Base-by-base conservation (phyloP, 1,284 basidiomycete species). In the Irpex sp. region DNA sequence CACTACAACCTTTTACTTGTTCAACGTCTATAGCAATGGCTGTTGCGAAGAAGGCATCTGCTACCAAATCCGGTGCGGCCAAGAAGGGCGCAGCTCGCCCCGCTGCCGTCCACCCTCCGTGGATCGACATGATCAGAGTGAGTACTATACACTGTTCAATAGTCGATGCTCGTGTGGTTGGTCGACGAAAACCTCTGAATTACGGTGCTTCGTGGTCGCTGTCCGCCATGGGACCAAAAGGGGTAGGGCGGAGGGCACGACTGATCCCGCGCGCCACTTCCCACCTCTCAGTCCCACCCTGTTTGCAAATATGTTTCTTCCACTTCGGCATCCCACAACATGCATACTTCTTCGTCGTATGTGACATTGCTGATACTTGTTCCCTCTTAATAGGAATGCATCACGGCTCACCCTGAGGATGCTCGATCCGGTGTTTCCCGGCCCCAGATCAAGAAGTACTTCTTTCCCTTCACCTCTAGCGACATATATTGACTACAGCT, bases 361-460 rank as follows among this genome's bases (percentile, higher is more conserved):
- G 33, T 16, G 14, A 12, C 33, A 12, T 58, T 58, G 49, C 61
- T 63, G 45, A 62, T 63, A 63, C 37, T 63, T 39, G 54, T 61
- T 54, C 58, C 60, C 57, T 63, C 60, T 61, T 67, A 58, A 65
- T 75, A 90, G 88, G 93, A 95, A 80, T 93, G 91, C 70, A 92
- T 96, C 75, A 75, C 81, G 65, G 82, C 80, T 59, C 80, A 89
- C 75, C 82, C 85, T 28, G 90, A 91, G 45, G 92, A 94, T 64
- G 85, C 90, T 64, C 91, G 94, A 66, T 73, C 75, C 64, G 94
- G 94, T 74, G 92, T 96, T 67, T 95, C 93, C 68, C 90, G 94
- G 61, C 91, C 90, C 63, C 87, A 90, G 71, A 93, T 97, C 79
- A 96, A 96, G 85, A 96, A 94, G 94, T 89, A 72, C 58, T 68